Evolutionary conservation across 1,284 basidiomycete genomes (phyloP).

Genomic region (Meripilus lineatus): DNA sequence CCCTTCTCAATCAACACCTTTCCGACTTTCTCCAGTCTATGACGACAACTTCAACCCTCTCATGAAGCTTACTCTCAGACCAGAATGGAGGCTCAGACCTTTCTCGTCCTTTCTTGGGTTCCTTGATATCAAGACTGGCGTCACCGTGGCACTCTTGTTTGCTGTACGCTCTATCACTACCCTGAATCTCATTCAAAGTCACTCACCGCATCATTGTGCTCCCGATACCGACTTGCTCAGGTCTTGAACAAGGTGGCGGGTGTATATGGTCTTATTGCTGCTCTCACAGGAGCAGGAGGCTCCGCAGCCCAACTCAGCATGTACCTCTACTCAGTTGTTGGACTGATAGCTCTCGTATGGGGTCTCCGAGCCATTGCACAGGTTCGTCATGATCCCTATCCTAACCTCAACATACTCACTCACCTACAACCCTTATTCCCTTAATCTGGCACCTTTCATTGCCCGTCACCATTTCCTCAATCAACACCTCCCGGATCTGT

Average conservation of each 20-base stretch:
- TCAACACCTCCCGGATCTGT: constrained; percentile 9
- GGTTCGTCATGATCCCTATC: constrained; percentile 41
- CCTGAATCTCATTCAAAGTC: no score
- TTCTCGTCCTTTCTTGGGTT: constrained; percentile 78
- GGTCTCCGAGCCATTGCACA: constrained; percentile 82
- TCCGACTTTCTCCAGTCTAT: constrained; percentile 5
- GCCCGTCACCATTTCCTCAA: no score
- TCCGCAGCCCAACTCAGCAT: constrained; percentile 87
- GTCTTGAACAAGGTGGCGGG: constrained; percentile 98
- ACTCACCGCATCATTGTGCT: not conserved
- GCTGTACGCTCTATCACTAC: constrained; percentile 45
- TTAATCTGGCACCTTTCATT: no score
- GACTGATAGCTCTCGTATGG: constrained; percentile 82
- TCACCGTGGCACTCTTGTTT: constrained; percentile 81
- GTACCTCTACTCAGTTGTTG: constrained; percentile 89
- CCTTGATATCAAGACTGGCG: constrained; percentile 88
- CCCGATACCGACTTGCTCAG: no score
- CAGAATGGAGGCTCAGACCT: constrained; percentile 76
- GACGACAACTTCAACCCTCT: constrained; percentile 11
- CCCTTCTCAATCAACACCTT: constrained; percentile 2
- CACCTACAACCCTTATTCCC: constrained; percentile 3
- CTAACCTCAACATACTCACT: constrained; percentile 6
- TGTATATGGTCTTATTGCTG: constrained; percentile 91
- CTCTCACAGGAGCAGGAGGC: constrained; percentile 82
- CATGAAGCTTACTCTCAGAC: constrained; percentile 77